Percentiles rank a stretch among this genome's conserved stretches.
phyloP scores from a whole-genome alignment of 2,329 filamentous ascomycete genomes.

The Orbilia oligospora region DNA sequence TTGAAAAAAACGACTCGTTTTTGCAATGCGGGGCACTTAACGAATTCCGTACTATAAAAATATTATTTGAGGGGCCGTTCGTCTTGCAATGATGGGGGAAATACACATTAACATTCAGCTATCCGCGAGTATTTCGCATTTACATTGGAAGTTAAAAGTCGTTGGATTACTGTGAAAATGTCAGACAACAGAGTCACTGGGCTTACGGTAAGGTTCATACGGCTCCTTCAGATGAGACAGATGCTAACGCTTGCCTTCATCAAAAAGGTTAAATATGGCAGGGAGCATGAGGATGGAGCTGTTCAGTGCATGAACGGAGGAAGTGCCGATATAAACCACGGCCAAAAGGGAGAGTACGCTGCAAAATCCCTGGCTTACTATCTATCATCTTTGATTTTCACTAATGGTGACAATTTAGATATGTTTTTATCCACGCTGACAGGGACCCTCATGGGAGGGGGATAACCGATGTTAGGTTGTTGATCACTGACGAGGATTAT shows the following conservation, averaged over 20 bases:
- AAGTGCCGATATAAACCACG: conserved; percentile 5
- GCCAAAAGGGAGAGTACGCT: conserved; percentile 12
- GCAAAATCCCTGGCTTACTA: neutral
- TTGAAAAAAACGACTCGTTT: neutral
- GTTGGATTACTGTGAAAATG: neutral
- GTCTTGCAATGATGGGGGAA: too few species aligned
- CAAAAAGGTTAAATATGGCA: conserved; percentile 9
- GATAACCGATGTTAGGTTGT: neutral
- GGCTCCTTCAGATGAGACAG: neutral
- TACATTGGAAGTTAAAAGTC: too few species aligned
- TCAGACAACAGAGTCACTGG: neutral
- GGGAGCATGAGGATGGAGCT: neutral
- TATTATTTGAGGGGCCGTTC: too few species aligned
- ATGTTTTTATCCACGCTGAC: conserved; percentile 2
- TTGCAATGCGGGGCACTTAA: neutral
- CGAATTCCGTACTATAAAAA: too few species aligned
- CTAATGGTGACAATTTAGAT: neutral
- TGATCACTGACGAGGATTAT: neutral
- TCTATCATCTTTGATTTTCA: neutral
- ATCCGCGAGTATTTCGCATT: too few species aligned
- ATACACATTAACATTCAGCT: too few species aligned
- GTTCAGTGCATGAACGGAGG: conserved; percentile 13
- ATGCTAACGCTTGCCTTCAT: neutral
- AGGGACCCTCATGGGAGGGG: neutral
- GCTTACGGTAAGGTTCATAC: neutral